Evolutionary conservation across 1,139 yeast species (phyloP).

Genomic region (Williopsis jadinii): DNA sequence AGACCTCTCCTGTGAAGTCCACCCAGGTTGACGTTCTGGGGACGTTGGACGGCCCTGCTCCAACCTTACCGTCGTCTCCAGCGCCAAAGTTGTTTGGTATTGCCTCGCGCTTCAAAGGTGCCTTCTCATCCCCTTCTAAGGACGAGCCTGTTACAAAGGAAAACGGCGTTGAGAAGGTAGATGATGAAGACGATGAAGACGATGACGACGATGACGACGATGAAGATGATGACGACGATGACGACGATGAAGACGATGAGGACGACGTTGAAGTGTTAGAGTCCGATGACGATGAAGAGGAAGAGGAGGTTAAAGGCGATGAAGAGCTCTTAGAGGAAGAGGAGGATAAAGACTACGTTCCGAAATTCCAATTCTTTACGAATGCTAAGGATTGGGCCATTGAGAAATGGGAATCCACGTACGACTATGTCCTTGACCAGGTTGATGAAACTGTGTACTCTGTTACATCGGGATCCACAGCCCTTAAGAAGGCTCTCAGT

Average conservation of each 20-base stretch:
- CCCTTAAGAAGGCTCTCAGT: conserved; percentile 16
- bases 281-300: conserved; percentile 9
- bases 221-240: conserved; percentile 6
- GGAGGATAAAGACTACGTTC: conserved; percentile 12
- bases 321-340: conserved; percentile 9
- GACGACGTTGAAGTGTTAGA: conserved; percentile 2
- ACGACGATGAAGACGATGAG: conserved; percentile 1
- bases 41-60: conserved; percentile 5
- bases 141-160: conserved; percentile 9
- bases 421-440: conserved; percentile 21
- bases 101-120: conserved; percentile 15
- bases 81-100: conserved; percentile 12
- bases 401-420: conserved; percentile 14
- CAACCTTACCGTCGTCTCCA: conserved; percentile 14
- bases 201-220: conserved; percentile 10
- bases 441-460: conserved; percentile 12
- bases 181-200: conserved; percentile 1
- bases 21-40: conserved; percentile 8
- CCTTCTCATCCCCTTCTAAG: conserved; percentile 19
- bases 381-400: conserved; percentile 16
- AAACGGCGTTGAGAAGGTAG: conserved; percentile 1
- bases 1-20: conserved; percentile 19
- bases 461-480: conserved; percentile 4
- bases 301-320: conserved; percentile 8
- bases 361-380: conserved; percentile 9